Evolutionary conservation across 2,329 filamentous ascomycete species (phyloP), one percentile per base, ranked within the genome.

Genomic region (Didymella pomorum): DNA sequence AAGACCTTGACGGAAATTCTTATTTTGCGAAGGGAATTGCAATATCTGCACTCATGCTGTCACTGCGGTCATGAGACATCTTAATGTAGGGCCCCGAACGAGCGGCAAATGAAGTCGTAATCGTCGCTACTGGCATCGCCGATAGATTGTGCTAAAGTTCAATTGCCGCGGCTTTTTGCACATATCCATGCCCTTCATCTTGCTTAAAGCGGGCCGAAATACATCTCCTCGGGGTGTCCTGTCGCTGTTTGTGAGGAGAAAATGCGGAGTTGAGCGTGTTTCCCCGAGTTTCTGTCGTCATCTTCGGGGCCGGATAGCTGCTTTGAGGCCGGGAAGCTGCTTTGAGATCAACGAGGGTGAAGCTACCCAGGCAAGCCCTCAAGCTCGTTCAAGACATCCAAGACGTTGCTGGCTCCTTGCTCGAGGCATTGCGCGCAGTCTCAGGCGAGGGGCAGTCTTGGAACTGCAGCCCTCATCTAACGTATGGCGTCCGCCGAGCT

Each of bases 401-500:
- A 58, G 41, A 46, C 14, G 21, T 21, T 51, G 50, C 18, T 42
- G 31, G 7, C 14, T 14, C 45, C 51, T 47, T 50, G 50, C 29
- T 50, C 50, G 45, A 53, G 46, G 46, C 56, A 42, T 45, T 49
- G 21, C 7, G 20, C 42, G 31, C 56, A 54, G 31, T 23, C 39
- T 46, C 25, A 54, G 21, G 56, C 50, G 50, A 51, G 39, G 43
- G 47, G 28, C 33, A 55, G 41, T 60, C 52, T 56, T 60, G 57
- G 47, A 52, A 18, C 41, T 39, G 43, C 52, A 49, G 43, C 39
- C 29, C 25, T 56, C 57, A 60, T 51, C 47, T 52, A 52, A 50
- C 21, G 35, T 21, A 52, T 60, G 52, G 47, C 52, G 47, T 29
- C 23, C 48, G 57, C 57, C 57, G 52, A 60, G 57, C 57, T 60